phyloP scores from a whole-genome alignment of 768 basidiomycete species.

The Pseudohyphozyma bogoriensis region DNA sequence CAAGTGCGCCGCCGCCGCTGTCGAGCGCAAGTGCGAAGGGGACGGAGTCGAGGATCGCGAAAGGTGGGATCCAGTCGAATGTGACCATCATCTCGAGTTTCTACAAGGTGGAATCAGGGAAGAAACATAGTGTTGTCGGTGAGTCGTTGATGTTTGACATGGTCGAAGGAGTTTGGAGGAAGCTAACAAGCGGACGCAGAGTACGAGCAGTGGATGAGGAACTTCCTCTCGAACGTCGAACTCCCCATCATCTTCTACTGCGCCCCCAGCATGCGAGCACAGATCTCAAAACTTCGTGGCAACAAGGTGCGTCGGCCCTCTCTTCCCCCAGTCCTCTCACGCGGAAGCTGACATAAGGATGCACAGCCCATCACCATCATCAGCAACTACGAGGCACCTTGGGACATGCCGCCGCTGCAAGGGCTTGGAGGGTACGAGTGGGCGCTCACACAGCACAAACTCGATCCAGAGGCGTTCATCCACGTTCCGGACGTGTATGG shows the following conservation, averaged over 20 bases:
- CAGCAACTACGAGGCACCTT: constrained; percentile 18
- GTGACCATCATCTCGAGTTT: constrained; percentile 30
- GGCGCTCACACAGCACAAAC: constrained; percentile 22
- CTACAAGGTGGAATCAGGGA: constrained; percentile 25
- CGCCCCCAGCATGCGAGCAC: constrained; percentile 16
- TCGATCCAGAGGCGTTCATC: constrained; percentile 25
- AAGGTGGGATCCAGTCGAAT: constrained; percentile 1
- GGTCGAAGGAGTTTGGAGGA: not conserved
- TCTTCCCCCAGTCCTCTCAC: not conserved
- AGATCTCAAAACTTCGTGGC: constrained; percentile 20
- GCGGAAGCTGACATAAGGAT: not conserved
- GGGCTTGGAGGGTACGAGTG: constrained; percentile 24
- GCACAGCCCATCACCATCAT: constrained; percentile 24
- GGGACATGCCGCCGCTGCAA: constrained; percentile 28
- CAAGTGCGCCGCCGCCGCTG: not conserved
- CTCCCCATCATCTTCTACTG: constrained; percentile 30
- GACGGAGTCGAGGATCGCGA: not conserved
- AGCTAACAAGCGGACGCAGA: constrained; percentile 2
- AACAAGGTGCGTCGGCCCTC: constrained; percentile 14
- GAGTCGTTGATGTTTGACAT: not conserved
- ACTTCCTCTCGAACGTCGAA: constrained; percentile 29
- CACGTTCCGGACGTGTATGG: constrained; percentile 31
- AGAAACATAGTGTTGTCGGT: constrained; percentile 29
- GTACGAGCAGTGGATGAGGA: constrained; percentile 28
- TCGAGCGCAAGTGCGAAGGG: not conserved